A percentile compares a stretch with the other conserved stretches of the same genome.
These are phyloP conservation scores for Paramecium tetraurelia DNA, from an alignment of 73 alveolate genomes.

Conservation along the genomic window DNA sequence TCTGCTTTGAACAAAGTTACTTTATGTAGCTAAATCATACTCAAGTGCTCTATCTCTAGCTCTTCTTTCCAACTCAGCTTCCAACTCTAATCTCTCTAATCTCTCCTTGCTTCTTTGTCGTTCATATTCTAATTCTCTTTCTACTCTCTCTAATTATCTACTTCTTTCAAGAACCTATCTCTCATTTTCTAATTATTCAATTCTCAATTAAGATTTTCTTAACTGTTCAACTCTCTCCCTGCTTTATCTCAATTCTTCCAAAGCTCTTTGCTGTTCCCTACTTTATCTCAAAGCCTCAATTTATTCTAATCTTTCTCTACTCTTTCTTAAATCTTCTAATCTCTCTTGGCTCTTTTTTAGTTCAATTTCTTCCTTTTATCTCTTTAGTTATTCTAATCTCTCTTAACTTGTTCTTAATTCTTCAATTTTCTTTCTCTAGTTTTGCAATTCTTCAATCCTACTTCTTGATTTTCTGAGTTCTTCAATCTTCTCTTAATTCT, in stretches of 20 bases:
- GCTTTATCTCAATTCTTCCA: background rate
- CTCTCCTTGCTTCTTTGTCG: slow-evolving; percentile 40
- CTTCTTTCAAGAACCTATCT: slow-evolving; percentile 28
- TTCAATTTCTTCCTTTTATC: background rate
- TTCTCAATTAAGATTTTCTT: slow-evolving; percentile 21
- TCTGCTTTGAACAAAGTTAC: slow-evolving; percentile 40
- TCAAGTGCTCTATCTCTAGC: slow-evolving; percentile 56
- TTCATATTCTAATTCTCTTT: slow-evolving; percentile 51
- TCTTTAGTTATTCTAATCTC: slow-evolving; percentile 10
- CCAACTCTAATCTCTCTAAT: slow-evolving; percentile 40
- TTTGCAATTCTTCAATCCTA: slow-evolving; percentile 40
- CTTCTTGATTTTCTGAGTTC: slow-evolving; percentile 43
- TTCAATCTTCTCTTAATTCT: slow-evolving; percentile 35
- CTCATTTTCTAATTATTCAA: slow-evolving; percentile 27
- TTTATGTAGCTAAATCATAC: slow-evolving; percentile 25
- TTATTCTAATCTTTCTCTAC: slow-evolving; percentile 48
- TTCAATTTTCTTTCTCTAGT: slow-evolving; percentile 21
- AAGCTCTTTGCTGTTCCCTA: slow-evolving; percentile 1
- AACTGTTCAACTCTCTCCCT: slow-evolving; percentile 18
- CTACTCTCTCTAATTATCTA: slow-evolving; percentile 45
- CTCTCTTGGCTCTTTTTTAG: slow-evolving; percentile 26
- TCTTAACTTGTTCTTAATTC: slow-evolving; percentile 32
- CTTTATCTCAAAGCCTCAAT: slow-evolving; percentile 12
- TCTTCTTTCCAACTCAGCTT: slow-evolving; percentile 51
- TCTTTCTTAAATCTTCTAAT: background rate